A percentile compares a stretch with the other conserved stretches of the same genome.
These are phyloP conservation scores for Boechera retrofracta DNA, from an alignment of 345 rosid species.

Conservation along the genomic window DNA sequence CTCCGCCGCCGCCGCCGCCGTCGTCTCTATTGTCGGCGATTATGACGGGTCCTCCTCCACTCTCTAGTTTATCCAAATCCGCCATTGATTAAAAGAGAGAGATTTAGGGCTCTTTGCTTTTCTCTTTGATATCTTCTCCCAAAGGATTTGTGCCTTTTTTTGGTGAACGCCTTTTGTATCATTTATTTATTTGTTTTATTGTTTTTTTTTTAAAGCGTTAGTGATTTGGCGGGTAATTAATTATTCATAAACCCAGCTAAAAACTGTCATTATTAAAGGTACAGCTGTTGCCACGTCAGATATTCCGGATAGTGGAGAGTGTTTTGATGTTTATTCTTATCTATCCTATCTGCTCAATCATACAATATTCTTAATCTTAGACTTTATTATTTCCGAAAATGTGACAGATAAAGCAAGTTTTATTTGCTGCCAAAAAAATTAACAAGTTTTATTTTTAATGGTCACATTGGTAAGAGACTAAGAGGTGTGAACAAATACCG, in stretches of 20 bases:
- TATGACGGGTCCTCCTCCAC: conserved; percentile 25
- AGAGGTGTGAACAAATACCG: neutral
- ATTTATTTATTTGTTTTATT: neutral
- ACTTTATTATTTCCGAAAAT: neutral
- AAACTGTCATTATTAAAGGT: conserved; percentile 36
- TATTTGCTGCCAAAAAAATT: neutral
- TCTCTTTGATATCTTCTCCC: conserved; percentile 29
- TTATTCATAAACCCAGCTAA: conserved; percentile 43
- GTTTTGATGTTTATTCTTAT: conserved; percentile 41
- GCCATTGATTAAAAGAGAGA: conserved; percentile 49
- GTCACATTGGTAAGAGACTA: neutral
- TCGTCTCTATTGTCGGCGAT: neutral
- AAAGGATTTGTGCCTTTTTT: conserved; percentile 39
- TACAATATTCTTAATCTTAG: conserved; percentile 2
- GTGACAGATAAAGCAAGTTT: neutral
- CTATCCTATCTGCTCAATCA: conserved; percentile 37
- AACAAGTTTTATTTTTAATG: neutral
- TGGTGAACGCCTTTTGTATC: conserved; percentile 24
- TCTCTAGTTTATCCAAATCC: conserved; percentile 49
- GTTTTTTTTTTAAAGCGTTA: conserved; percentile 1
- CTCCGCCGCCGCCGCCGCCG: neutral
- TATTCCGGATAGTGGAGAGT: conserved; percentile 28
- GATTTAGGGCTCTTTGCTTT: conserved; percentile 27
- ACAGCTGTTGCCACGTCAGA: conserved; percentile 48
- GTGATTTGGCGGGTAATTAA: conserved; percentile 51